Percentiles rank a stretch among this genome's conserved stretches.
phyloP scores from a whole-genome alignment of 2,329 filamentous ascomycete species.

The Exophiala calicioides region DNA sequence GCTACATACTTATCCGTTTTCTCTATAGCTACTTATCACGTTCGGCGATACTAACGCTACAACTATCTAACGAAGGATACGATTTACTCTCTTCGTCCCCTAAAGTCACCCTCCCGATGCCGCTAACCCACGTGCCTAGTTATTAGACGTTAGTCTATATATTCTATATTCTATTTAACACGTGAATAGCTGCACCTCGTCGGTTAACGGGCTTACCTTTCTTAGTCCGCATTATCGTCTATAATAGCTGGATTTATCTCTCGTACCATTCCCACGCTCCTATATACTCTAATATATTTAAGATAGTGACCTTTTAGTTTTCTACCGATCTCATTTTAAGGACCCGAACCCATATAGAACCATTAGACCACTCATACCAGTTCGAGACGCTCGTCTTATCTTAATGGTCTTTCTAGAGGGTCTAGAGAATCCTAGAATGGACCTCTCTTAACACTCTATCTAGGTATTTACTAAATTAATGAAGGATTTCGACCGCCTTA shows the following conservation, averaged over 20 bases:
- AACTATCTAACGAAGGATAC: background rate
- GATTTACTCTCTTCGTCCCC: no score
- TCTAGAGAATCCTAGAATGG: slow-evolving; percentile 3
- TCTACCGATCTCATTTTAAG: slow-evolving; percentile 16
- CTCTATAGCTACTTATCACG: background rate
- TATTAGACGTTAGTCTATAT: background rate
- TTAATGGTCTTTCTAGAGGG: background rate
- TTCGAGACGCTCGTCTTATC: background rate
- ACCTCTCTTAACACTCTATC: background rate
- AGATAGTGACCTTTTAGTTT: slow-evolving; percentile 9
- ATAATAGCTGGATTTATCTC: no score
- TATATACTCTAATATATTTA: slow-evolving; percentile 29
- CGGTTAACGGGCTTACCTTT: slow-evolving; percentile 12
- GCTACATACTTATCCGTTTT: slow-evolving; percentile 11
- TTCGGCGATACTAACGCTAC: background rate
- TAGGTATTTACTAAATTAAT: slow-evolving; percentile 6
- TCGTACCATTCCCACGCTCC: slow-evolving; percentile 25
- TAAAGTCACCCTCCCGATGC: slow-evolving; percentile 1
- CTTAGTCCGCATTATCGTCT: slow-evolving; percentile 20
- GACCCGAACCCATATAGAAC: slow-evolving; percentile 23
- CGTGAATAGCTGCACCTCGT: slow-evolving; percentile 10
- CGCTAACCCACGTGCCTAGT: slow-evolving; percentile 3
- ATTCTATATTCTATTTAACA: slow-evolving; percentile 14
- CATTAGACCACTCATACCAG: slow-evolving; percentile 22
- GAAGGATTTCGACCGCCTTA: slow-evolving; percentile 1